Evolutionary conservation across 352 stramenopile species (phyloP).

Genomic region (Vaucheria bursata): DNA sequence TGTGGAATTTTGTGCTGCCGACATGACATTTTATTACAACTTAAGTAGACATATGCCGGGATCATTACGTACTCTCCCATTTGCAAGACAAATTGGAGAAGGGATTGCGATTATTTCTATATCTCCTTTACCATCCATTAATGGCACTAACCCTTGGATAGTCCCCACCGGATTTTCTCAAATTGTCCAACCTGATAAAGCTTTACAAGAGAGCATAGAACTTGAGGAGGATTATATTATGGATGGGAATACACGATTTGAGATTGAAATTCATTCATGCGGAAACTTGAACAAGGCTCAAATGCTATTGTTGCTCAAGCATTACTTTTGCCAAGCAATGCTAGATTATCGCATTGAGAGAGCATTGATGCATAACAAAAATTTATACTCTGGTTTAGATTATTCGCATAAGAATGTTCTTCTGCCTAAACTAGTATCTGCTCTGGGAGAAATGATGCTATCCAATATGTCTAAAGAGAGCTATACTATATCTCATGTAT

Average conservation of each 20-base stretch:
- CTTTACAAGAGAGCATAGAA: no score
- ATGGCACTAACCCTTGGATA: neutral
- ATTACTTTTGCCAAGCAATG: neutral
- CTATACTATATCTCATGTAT: neutral
- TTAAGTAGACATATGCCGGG: neutral
- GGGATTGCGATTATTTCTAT: neutral
- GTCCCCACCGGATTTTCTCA: neutral
- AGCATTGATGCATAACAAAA: neutral
- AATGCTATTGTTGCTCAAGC: neutral
- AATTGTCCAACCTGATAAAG: neutral
- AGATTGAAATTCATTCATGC: neutral
- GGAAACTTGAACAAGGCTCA: neutral
- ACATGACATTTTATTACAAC: constrained; percentile 10
- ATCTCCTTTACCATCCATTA: neutral
- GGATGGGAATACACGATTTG: neutral
- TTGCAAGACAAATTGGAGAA: neutral
- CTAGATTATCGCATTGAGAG: neutral
- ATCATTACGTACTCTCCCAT: neutral
- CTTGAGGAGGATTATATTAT: no score
- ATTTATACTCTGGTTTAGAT: neutral
- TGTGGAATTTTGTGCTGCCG: neutral
- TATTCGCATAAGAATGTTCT: no score
- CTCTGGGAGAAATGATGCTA: neutral
- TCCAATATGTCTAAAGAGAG: neutral
- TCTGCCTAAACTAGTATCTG: neutral